Evolutionary conservation across 2,329 filamentous ascomycete genomes (phyloP).

Genomic region (Lasiodiplodia hormozganensis): DNA sequence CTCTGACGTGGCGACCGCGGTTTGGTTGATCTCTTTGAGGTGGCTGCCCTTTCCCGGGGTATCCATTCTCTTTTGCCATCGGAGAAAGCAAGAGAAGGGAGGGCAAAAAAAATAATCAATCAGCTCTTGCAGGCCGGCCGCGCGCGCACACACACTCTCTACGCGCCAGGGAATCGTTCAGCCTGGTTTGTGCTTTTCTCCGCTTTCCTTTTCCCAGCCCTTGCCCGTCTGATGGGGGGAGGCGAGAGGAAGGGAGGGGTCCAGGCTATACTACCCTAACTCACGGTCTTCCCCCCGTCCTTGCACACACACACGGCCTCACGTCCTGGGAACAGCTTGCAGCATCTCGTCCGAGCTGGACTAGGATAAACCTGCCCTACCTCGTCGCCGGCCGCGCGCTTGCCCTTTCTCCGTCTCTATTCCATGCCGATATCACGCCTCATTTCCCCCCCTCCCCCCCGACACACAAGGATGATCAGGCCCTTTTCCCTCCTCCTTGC

Average conservation of each 20-base stretch:
- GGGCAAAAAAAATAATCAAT: neutral
- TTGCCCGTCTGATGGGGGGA: neutral
- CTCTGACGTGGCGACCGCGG: slow-evolving; percentile 59
- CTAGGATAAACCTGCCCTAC: slow-evolving; percentile 40
- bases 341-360: slow-evolving; percentile 35
- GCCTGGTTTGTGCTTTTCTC: slow-evolving; percentile 41
- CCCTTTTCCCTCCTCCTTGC: slow-evolving; percentile 31
- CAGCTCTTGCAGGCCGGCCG: neutral
- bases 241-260: slow-evolving; percentile 32
- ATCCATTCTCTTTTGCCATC: slow-evolving; percentile 45
- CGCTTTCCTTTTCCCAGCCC: slow-evolving; percentile 34
- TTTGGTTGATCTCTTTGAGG: slow-evolving; percentile 50
- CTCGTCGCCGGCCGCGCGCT: slow-evolving; percentile 33
- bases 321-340: slow-evolving; percentile 24
- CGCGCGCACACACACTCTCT: neutral
- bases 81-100: slow-evolving; percentile 34
- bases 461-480: slow-evolving; percentile 34
- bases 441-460: slow-evolving; percentile 32
- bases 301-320: neutral
- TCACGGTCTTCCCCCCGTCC: slow-evolving; percentile 1
- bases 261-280: neutral
- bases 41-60: slow-evolving; percentile 44
- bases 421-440: slow-evolving; percentile 41
- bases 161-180: slow-evolving; percentile 32
- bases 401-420: slow-evolving; percentile 18